These are phyloP conservation scores for Asterochloris erici DNA, from an alignment of 139 green algal genomes.

Conservation along the genomic window DNA sequence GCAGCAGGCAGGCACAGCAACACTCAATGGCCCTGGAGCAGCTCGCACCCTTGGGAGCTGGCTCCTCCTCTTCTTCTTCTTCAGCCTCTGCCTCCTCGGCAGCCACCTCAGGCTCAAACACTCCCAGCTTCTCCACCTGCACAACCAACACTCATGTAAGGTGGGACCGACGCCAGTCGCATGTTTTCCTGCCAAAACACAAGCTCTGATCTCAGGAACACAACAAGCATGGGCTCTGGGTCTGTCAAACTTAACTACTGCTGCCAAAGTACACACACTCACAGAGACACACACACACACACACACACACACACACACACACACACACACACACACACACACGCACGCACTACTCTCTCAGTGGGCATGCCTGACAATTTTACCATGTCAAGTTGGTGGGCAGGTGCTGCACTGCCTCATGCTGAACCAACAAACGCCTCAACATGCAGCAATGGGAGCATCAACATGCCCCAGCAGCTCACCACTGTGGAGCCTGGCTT, in stretches of 20 bases:
- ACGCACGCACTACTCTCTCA: background rate
- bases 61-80: background rate
- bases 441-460: background rate
- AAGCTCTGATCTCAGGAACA: background rate
- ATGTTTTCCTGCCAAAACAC: background rate
- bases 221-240: background rate
- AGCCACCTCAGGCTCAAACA: conserved; percentile 14
- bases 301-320: background rate
- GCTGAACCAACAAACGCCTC: background rate
- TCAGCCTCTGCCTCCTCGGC: conserved; percentile 3
- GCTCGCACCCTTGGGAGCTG: conserved; percentile 1
- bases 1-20: background rate
- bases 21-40: background rate
- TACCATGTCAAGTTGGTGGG: background rate
- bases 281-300: background rate
- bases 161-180: background rate
- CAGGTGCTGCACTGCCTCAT: background rate
- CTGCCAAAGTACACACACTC: background rate
- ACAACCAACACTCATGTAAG: background rate
- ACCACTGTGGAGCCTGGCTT: conserved; percentile 28
- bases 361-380: background rate
- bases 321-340: background rate
- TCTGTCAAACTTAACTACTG: background rate
- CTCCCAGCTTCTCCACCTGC: conserved; percentile 1
- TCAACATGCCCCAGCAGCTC: background rate